Percentiles rank a stretch among this genome's conserved stretches.
phyloP scores from a whole-genome alignment of 2,329 filamentous ascomycete genomes.

The Beauveria sp. region DNA sequence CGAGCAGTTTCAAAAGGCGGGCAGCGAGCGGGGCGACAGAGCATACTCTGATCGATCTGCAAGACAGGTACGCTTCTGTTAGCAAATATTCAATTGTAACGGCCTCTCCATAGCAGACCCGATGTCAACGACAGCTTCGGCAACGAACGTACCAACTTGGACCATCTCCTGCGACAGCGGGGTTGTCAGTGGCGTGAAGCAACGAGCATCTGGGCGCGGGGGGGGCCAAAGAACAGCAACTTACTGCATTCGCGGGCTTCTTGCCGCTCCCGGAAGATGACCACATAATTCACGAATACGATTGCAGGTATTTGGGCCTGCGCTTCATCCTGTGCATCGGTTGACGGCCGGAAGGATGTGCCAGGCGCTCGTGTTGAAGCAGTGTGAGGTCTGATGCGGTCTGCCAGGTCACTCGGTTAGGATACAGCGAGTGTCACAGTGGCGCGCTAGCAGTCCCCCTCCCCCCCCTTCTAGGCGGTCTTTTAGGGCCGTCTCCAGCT shows the following conservation, averaged over 20 bases:
- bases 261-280: constrained; percentile 58
- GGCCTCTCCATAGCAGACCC: not conserved
- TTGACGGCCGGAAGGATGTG: constrained; percentile 6
- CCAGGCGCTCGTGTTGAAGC: constrained; percentile 13
- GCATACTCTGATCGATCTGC: constrained; percentile 59
- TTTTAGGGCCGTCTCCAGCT: not conserved
- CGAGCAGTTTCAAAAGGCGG: constrained; percentile 6
- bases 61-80: constrained; percentile 18
- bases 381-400: constrained; percentile 11
- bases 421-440: constrained; percentile 3
- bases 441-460: not conserved
- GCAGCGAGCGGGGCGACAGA: constrained; percentile 11
- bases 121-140: not conserved
- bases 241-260: constrained; percentile 66
- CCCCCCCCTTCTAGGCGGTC: not conserved
- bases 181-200: constrained; percentile 27
- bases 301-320: constrained; percentile 16
- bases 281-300: constrained; percentile 45
- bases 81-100: constrained; percentile 14
- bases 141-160: constrained; percentile 74
- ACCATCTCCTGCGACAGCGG: constrained; percentile 81
- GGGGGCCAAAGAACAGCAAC: constrained; percentile 19
- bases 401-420: constrained; percentile 10
- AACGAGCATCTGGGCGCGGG: constrained; percentile 13
- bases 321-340: constrained; percentile 25